These are phyloP conservation scores for Pythium rhizo-oryzae DNA, from an alignment of 352 stramenopile species.

Conservation along the genomic window DNA sequence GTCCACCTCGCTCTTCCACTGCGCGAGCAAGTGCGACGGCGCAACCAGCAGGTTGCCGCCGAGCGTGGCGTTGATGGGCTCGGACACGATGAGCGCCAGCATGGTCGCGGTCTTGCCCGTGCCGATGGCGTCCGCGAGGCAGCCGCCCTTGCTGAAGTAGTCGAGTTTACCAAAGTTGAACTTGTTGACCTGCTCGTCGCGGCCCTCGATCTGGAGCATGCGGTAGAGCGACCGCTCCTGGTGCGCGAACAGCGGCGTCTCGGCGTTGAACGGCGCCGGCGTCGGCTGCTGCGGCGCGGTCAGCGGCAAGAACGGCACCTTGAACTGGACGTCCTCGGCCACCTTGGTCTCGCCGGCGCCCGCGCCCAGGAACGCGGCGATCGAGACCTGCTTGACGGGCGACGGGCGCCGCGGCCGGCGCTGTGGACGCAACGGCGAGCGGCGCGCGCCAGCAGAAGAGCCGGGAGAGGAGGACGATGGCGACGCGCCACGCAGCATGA, in stretches of 20 bases:
- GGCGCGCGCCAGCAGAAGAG: constrained; percentile 1
- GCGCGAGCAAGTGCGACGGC: constrained; percentile 75
- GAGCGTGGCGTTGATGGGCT: constrained; percentile 48
- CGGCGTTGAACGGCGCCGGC: constrained; percentile 46
- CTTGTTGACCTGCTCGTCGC: constrained; percentile 56
- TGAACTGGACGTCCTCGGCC: constrained; percentile 70
- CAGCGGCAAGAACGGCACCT: constrained; percentile 84
- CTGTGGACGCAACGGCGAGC: constrained; percentile 1
- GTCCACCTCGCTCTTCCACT: constrained; percentile 80
- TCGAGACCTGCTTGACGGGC: constrained; percentile 48
- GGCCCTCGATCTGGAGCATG: constrained; percentile 82
- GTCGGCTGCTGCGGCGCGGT: constrained; percentile 66
- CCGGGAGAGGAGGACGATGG: neutral
- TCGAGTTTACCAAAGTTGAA: constrained; percentile 82
- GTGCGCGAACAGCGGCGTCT: constrained; percentile 73
- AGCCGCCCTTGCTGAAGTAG: constrained; percentile 74
- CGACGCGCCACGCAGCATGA: constrained; percentile 1
- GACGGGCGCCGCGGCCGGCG: constrained; percentile 11
- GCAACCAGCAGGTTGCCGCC: constrained; percentile 75
- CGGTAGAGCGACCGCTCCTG: constrained; percentile 83
- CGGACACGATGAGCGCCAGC: constrained; percentile 69
- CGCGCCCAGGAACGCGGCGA: constrained; percentile 54
- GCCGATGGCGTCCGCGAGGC: constrained; percentile 76
- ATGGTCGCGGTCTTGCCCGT: constrained; percentile 88
- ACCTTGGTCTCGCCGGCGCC: constrained; percentile 31